Evolutionary conservation across 2,329 filamentous ascomycete species (phyloP), one percentile per base, ranked within the genome.

Genomic region (Diaporthe sp.): DNA sequence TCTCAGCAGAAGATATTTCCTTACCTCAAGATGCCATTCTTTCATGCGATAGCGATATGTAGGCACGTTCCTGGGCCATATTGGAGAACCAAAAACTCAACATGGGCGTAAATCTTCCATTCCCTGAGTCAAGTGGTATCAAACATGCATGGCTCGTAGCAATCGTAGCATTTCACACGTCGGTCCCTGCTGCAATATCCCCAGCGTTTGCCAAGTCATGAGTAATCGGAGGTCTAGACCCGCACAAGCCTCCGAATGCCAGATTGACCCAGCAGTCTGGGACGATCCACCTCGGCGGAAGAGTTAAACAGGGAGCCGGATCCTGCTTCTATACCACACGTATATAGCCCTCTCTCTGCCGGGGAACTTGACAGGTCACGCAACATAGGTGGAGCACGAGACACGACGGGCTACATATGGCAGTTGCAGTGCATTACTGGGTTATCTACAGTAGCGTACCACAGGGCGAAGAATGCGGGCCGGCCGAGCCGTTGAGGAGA

Each of bases 191-290:
- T 42, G 38, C 38, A 40, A 40, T 10, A 52, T 52, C 47, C 22
- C 22, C 35, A 13, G 38, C n/a, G 58, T 35, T 22, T 42, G 22
- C 38, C n/a, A 61, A 28, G 33, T 40, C 35, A 40, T 40, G 57
- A 40, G 22, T 40, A 25, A 40, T 60, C 13, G n/a, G 25, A 45
- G 40, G 61, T 52, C 33, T 54, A 68, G 64, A 68, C 33, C n/a
- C 47, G n/a, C 47, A 30, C 47, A 67, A 66, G 60, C 6, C 30
- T n/a, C 61, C 61, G 22, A 52, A 45, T 52, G 42, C 61, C 47
- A 52, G n/a, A 30, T 38, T 40, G 64, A 54, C 64, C 64, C 64
- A 68, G 17, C 64, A 54, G 33, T 54, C 64, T 68, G 64, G 64
- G 47, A 68, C 64, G 45, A 68, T 68, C 64, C 64, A 68, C 64